Evolutionary conservation across 805 yeast species (phyloP).

Genomic region (Kazachstania africana): DNA sequence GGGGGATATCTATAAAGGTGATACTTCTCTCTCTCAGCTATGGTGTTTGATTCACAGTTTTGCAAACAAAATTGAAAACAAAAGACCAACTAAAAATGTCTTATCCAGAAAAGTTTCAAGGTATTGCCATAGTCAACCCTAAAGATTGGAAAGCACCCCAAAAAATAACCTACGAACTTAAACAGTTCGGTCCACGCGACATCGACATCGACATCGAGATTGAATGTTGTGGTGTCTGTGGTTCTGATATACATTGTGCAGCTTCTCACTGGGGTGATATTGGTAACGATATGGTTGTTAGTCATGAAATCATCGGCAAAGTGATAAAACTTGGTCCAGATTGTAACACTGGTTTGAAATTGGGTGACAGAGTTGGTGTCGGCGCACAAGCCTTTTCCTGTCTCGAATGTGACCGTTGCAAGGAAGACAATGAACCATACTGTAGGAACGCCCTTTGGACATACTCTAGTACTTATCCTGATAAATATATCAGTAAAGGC

Average conservation of each 20-base stretch:
- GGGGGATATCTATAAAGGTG: no score
- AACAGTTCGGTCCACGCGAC: constrained; percentile 30
- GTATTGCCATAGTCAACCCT: constrained; percentile 41
- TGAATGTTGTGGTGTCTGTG: constrained; percentile 58
- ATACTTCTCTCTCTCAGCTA: no score
- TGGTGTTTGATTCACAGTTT: no score
- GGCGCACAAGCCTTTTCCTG: constrained; percentile 64
- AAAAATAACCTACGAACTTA: constrained; percentile 38
- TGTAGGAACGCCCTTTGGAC: constrained; percentile 41
- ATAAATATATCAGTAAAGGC: constrained; percentile 44
- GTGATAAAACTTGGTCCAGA: constrained; percentile 49
- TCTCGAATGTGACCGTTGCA: constrained; percentile 51
- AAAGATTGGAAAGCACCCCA: constrained; percentile 47
- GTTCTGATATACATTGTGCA: constrained; percentile 35
- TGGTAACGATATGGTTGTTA: constrained; percentile 35
- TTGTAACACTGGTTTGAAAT: constrained; percentile 36
- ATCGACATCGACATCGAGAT: constrained; percentile 45
- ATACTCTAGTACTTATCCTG: constrained; percentile 35
- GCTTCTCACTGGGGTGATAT: constrained; percentile 16
- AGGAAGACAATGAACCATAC: constrained; percentile 40
- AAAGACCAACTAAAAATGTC: no score
- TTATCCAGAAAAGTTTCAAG: constrained; percentile 39
- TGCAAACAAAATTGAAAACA: no score
- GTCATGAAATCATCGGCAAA: constrained; percentile 56
- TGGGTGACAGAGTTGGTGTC: constrained; percentile 71